phyloP scores from a whole-genome alignment of 2,329 filamentous ascomycete genomes.

The Colletotrichum acutatum region DNA sequence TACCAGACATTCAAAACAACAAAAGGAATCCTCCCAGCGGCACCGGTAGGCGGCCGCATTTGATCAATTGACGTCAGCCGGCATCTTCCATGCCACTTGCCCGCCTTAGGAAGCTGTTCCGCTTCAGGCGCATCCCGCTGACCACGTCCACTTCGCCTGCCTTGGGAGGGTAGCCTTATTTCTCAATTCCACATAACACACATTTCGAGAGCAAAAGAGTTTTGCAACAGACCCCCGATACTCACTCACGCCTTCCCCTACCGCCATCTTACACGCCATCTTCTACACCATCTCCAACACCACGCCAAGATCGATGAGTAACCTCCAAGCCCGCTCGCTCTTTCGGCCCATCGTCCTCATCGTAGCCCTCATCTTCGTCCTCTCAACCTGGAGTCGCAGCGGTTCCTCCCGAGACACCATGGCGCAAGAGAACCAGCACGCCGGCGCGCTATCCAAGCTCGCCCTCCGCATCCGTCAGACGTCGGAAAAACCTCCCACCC shows the following conservation, averaged over 20 bases:
- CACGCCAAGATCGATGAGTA: slow-evolving; percentile 12
- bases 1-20: background rate
- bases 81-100: slow-evolving; percentile 6
- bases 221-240: background rate
- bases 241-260: background rate
- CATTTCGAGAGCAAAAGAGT: background rate
- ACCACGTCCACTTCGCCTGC: background rate
- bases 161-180: background rate
- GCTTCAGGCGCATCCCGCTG: background rate
- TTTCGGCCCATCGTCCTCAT: slow-evolving; percentile 17
- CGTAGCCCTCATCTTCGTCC: slow-evolving; percentile 10
- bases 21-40: background rate
- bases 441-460: slow-evolving; percentile 39
- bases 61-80: slow-evolving; percentile 25
- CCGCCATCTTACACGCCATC: background rate
- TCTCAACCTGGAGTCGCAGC: slow-evolving; percentile 12
- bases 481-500: slow-evolving; percentile 46
- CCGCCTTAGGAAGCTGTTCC: slow-evolving; percentile 14
- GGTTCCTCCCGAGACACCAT: slow-evolving; percentile 24
- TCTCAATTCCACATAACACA: background rate
- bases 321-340: background rate
- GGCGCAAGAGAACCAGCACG: slow-evolving; percentile 9
- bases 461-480: slow-evolving; percentile 49
- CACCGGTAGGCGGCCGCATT: background rate
- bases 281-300: background rate